A percentile compares a stretch with the other conserved stretches of the same genome.
Evolutionary conservation across 2,329 filamentous ascomycete species (phyloP).

Genomic region (Fusarium pseudoanthophilum): DNA sequence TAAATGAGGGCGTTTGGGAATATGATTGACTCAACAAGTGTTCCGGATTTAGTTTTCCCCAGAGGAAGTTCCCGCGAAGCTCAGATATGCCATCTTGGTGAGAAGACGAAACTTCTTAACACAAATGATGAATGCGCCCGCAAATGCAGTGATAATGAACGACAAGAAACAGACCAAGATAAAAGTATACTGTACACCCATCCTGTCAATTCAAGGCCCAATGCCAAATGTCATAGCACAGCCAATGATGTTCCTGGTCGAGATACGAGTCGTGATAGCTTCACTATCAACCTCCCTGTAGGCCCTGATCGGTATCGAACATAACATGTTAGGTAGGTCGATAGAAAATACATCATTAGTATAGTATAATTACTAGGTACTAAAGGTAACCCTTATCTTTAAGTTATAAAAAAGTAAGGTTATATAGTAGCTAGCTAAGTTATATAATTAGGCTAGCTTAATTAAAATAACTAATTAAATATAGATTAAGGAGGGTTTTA

Average conservation of each 20-base stretch:
- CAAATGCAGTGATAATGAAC: fast-evolving
- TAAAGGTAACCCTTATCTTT: too few relatives aligned
- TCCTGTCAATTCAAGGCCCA: background rate
- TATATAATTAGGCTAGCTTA: too few relatives aligned
- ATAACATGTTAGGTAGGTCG: too few relatives aligned
- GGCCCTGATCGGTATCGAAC: too few relatives aligned
- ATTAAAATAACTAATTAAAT: too few relatives aligned
- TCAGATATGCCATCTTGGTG: background rate
- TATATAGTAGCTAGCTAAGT: too few relatives aligned
- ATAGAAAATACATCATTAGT: too few relatives aligned
- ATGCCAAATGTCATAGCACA: background rate
- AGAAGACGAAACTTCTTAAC: background rate
- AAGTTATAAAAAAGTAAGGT: too few relatives aligned
- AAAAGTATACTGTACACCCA: background rate
- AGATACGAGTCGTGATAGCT: background rate
- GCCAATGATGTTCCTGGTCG: background rate
- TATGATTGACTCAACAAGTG: background rate
- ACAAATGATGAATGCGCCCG: background rate
- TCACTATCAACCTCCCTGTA: background rate
- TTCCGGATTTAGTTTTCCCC: fast-evolving
- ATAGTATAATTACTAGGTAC: too few relatives aligned
- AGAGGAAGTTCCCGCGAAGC: background rate
- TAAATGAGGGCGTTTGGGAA: too few relatives aligned
- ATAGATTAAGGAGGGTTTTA: too few relatives aligned
- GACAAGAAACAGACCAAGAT: background rate